Base-by-base conservation (phyloP, 805 yeast species). In the Zygoascus tannicola region DNA sequence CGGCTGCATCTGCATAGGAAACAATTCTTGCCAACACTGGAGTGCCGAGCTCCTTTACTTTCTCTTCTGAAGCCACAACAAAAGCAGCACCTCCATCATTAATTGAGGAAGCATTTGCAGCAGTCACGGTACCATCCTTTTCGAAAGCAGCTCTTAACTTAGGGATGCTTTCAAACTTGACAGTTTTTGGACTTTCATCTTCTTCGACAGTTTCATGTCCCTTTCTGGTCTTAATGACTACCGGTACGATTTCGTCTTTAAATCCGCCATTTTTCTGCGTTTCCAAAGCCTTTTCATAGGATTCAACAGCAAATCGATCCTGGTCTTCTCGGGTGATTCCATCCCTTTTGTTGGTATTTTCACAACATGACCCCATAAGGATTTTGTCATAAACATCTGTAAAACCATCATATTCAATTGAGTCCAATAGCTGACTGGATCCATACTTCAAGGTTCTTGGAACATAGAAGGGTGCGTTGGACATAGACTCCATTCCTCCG, bases 1-100 rank as follows among this genome's bases (percentile, higher is more conserved):
- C 85, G 40, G 95, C 97, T 54, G 95, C 96, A 65, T 90, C 97
- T 64, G 94, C 96, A 87, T 94, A 88, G 44, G 95, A 92, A 42
- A 75, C 59, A 55, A 88, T 76, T 62, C 77, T 76, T 49, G 94
- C 97, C 45, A 78, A 55, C 46, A 88, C 68, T 57, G 70, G 81
- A 57, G 85, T 70, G 28, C 80, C 78, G 56, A 83, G 74, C 69
- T 84, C 88, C 62, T 78, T 77, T 53, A 85, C 74, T 67, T 83
- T 83, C 46, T 69, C 71, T 58, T 78, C 95, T 44, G 94, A 81
- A 42, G 87, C 90, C 54, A 88, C 70, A 22, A 90, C 73, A 34
- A 90, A 71, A 38, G 96, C 96, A 45, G 97, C 94, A 62, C 87
- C 97, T 67, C 97, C 97, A 63, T 88, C 97, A 64, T 86, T 88